phyloP scores from a whole-genome alignment of 2,329 filamentous ascomycete species.

The Aspergillus felis region DNA sequence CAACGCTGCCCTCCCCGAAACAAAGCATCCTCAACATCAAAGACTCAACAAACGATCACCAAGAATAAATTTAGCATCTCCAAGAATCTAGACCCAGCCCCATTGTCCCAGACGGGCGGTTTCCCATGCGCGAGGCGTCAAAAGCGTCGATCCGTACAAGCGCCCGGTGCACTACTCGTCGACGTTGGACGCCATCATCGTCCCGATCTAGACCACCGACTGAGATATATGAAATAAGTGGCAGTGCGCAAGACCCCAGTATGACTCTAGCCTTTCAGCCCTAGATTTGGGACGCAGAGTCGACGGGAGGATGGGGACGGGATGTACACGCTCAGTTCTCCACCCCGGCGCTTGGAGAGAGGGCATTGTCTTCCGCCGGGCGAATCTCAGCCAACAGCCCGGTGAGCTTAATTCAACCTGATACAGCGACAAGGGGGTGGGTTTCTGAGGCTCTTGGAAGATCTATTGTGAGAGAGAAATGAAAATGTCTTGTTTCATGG shows the following conservation, averaged over 20 bases:
- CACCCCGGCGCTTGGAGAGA: conserved; percentile 26
- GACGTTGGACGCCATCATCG: not conserved
- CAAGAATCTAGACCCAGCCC: not conserved
- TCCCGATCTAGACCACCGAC: not conserved
- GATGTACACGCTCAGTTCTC: conserved; percentile 4
- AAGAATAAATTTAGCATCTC: not conserved
- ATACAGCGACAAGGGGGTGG: conserved; percentile 5
- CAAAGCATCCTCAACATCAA: not conserved
- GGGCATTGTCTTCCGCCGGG: conserved; percentile 8
- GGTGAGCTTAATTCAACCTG: conserved; percentile 17
- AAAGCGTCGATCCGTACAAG: not conserved
- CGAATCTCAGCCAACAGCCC: conserved; percentile 24
- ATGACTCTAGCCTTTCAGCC: not conserved
- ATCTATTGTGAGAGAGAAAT: not conserved
- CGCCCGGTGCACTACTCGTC: not conserved
- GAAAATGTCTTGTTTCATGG: not conserved
- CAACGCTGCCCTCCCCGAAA: not conserved
- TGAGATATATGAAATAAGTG: not conserved
- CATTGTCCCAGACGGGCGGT: not conserved
- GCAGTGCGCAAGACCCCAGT: not conserved
- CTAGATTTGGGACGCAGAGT: not conserved
- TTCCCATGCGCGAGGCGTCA: not conserved
- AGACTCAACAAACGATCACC: not conserved
- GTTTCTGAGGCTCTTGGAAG: not conserved
- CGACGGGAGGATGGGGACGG: not conserved